These are phyloP conservation scores for Penicillium waksmanii DNA, from an alignment of 495 filamentous ascomycete species.

Conservation along the genomic window DNA sequence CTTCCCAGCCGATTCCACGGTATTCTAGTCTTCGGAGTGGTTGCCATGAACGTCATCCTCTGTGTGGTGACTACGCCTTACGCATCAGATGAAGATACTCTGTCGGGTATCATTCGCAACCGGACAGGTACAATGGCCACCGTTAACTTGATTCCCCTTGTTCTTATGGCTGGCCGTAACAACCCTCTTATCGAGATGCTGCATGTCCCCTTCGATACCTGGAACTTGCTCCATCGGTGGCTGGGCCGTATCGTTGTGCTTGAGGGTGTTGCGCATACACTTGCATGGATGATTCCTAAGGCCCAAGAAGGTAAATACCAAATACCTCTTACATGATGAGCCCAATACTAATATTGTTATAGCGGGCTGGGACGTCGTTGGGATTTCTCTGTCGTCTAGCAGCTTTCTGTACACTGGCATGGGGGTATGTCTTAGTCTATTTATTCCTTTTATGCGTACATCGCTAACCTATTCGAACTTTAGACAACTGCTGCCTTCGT, in stretches of 20 bases:
- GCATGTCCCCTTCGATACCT: slow-evolving; percentile 73
- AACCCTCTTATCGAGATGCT: slow-evolving; percentile 69
- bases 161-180: slow-evolving; percentile 68
- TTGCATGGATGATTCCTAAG: slow-evolving; percentile 69
- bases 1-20: slow-evolving; percentile 84
- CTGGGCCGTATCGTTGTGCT: slow-evolving; percentile 72
- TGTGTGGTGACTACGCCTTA: slow-evolving; percentile 75
- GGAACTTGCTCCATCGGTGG: slow-evolving; percentile 82
- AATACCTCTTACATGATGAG: not conserved
- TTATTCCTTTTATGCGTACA: not conserved
- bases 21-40: slow-evolving; percentile 69
- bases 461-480: slow-evolving; percentile 15
- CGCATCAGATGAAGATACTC: slow-evolving; percentile 34
- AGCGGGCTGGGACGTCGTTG: slow-evolving; percentile 65
- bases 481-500: slow-evolving; percentile 52
- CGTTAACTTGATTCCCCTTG: slow-evolving; percentile 78
- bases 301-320: slow-evolving; percentile 54
- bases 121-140: slow-evolving; percentile 76
- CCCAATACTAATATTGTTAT: slow-evolving; percentile 20
- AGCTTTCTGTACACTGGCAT: slow-evolving; percentile 62
- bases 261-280: slow-evolving; percentile 64
- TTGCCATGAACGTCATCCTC: slow-evolving; percentile 77
- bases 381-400: slow-evolving; percentile 47
- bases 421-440: slow-evolving; percentile 43
- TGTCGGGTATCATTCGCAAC: slow-evolving; percentile 65